phyloP scores from a whole-genome alignment of 176 grass and related monocot genomes.

The Alloteropsis semialata region DNA sequence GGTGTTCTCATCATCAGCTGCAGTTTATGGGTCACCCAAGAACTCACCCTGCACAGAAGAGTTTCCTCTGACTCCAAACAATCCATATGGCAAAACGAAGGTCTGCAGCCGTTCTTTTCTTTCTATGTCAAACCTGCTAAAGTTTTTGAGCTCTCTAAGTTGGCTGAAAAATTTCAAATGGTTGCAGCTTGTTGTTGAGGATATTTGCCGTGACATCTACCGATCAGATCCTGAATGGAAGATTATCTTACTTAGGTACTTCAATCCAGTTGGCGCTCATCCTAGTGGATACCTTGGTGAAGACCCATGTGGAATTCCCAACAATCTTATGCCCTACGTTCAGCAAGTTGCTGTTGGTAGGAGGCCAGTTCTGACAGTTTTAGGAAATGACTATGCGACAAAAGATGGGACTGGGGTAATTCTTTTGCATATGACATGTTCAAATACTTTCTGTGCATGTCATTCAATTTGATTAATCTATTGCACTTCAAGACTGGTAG shows the following conservation, averaged over 20 bases:
- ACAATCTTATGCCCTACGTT: slow-evolving; percentile 97
- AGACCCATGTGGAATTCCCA: slow-evolving; percentile 78
- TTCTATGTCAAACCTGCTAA: neutral
- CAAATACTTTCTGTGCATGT: neutral
- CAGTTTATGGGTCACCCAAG: slow-evolving; percentile 83
- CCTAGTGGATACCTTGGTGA: slow-evolving; percentile 86
- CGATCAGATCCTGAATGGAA: slow-evolving; percentile 73
- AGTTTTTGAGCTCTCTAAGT: neutral
- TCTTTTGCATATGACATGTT: slow-evolving; percentile 22
- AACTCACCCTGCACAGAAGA: slow-evolving; percentile 89
- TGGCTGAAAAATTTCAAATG: slow-evolving; percentile 27
- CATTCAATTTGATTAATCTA: slow-evolving; percentile 18
- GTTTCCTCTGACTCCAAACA: slow-evolving; percentile 79
- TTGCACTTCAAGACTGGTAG: neutral
- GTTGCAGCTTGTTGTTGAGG: slow-evolving; percentile 79
- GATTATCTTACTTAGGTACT: slow-evolving; percentile 88
- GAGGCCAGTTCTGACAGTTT: slow-evolving; percentile 71
- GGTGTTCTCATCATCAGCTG: slow-evolving; percentile 95
- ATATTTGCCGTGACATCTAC: slow-evolving; percentile 85
- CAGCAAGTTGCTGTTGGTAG: slow-evolving; percentile 93
- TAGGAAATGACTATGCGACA: slow-evolving; percentile 89
- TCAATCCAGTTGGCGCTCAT: slow-evolving; percentile 93
- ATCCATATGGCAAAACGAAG: slow-evolving; percentile 94
- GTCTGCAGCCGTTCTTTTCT: slow-evolving; percentile 27
- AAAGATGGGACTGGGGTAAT: slow-evolving; percentile 90